These are phyloP conservation scores for Biscutella laevigata DNA, from an alignment of 441 rosid species.

Conservation along the genomic window DNA sequence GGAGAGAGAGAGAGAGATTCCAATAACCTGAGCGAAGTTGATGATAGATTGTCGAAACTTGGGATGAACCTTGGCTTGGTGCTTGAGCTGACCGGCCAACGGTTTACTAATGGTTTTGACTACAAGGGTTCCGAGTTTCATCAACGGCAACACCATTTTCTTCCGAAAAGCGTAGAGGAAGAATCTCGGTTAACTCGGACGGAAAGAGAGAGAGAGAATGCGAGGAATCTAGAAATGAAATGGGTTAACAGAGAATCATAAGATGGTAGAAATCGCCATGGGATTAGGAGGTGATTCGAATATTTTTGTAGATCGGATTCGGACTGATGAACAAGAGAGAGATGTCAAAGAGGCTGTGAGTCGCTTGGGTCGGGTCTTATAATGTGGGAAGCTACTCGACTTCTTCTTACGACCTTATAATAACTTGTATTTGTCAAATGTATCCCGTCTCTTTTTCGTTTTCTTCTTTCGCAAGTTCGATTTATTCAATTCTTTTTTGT, in stretches of 20 bases:
- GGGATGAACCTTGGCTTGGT: constrained; percentile 51
- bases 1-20: neutral
- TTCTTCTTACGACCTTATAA: neutral
- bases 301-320: constrained; percentile 3
- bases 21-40: constrained; percentile 49
- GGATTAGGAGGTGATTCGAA: neutral
- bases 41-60: constrained; percentile 46
- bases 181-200: constrained; percentile 6
- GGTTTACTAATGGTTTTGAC: constrained; percentile 58
- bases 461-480: neutral
- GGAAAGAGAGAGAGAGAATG: neutral
- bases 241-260: neutral
- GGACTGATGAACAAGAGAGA: neutral
- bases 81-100: constrained; percentile 47
- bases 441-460: neutral
- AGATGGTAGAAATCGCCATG: neutral
- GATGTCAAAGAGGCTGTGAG: too few relatives aligned
- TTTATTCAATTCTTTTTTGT: neutral
- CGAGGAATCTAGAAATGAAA: neutral
- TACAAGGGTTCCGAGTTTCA: constrained; percentile 50
- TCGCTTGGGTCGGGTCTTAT: too few relatives aligned
- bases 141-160: constrained; percentile 44
- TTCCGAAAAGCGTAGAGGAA: neutral
- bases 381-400: too few relatives aligned
- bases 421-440: neutral